These are phyloP conservation scores for Fusarium annulatum DNA, from an alignment of 2,329 filamentous ascomycete species.

Conservation along the genomic window DNA sequence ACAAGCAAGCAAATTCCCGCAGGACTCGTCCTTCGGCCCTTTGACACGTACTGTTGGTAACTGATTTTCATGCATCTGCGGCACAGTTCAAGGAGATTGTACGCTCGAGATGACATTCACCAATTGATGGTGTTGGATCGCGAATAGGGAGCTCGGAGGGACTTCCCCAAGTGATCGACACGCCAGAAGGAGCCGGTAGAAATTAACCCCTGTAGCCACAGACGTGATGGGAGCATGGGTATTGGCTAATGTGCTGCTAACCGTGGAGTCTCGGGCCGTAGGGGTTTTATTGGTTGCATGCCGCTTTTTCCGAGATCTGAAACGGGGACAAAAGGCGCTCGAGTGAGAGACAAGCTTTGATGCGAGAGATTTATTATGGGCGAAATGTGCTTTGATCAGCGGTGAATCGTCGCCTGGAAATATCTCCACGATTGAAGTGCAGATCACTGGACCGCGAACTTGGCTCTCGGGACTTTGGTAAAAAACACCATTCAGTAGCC, in stretches of 20 bases:
- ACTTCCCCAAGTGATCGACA: slow-evolving; percentile 9
- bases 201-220: neutral
- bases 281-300: neutral
- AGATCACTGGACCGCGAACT: neutral
- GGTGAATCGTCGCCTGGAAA: neutral
- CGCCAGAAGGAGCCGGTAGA: neutral
- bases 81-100: neutral
- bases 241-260: neutral
- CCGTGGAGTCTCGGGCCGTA: neutral
- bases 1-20: neutral
- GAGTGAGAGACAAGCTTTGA: neutral
- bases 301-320: neutral
- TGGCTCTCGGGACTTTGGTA: neutral
- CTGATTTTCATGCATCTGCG: neutral
- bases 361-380: too few relatives aligned
- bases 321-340: neutral
- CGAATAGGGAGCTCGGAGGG: neutral
- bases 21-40: neutral
- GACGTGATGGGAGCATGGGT: neutral
- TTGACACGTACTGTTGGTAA: neutral
- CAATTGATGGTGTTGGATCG: neutral
- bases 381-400: neutral
- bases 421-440: neutral
- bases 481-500: fast-evolving
- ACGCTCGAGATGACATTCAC: neutral